Evolutionary conservation across 768 basidiomycete species (phyloP), one percentile per base, ranked within the genome.

Genomic region (Pleurotus platypus): DNA sequence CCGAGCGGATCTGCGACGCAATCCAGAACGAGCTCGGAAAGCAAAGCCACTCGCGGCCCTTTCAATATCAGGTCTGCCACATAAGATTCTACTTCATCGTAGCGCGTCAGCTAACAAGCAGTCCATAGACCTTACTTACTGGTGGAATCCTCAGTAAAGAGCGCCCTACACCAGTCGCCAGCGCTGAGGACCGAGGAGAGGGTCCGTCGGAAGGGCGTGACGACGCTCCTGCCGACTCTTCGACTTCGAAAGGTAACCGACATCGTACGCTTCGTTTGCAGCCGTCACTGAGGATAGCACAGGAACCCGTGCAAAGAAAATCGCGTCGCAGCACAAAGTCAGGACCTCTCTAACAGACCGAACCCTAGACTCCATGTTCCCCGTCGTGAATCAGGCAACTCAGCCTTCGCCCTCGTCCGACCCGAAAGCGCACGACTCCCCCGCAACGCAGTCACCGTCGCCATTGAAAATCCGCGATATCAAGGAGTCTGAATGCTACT

Each of bases 301-400:
- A 49, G 56, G 62, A 58, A 57, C 30, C 16, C 65, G 66, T 26
- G 64, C 66, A 13, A 81, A 79, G 64, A 87, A 87, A 65, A 67
- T 77, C 0, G 78, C 82, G 55, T 87, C 95, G 2, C 89, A 98
- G 22, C 85, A 94, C 69, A 96, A 97, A 80, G 90, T 98, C 53
- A 85, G 96, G 56, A 94, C 92, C 2, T 96, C 94, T 8, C 72
- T 87, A 7, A 77, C 87, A 45, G 91, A 95, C 57, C 84, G 95
- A 37, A 98, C 95, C 0, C 80, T 99, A 13, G 96, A 98, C 66
- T 94, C 94, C 0, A 97, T 98, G 92, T 90, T 98, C 59, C 87
- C 88, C 1, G 77, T 90, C 8, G 64, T 72, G 20, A 83, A 86
- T 59, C 81, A 85, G 2, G 75, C 78, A 5, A 81, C 76, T 47